These are phyloP conservation scores for Vicia villosa DNA, from an alignment of 306 rosid species.

Conservation along the genomic window DNA sequence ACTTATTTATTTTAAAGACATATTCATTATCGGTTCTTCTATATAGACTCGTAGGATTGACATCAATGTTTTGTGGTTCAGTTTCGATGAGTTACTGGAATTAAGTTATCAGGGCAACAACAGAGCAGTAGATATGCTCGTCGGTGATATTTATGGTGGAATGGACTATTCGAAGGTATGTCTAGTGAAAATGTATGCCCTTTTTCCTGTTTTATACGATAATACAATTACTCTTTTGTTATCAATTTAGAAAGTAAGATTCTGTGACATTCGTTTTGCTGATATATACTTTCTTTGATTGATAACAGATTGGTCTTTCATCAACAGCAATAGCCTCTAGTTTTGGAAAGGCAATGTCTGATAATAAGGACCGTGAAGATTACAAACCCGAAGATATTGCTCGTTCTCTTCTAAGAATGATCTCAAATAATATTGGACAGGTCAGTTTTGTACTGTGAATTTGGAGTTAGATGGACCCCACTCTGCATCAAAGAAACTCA, in stretches of 20 bases:
- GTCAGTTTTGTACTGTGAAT: slow-evolving; percentile 40
- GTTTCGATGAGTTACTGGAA: slow-evolving; percentile 95
- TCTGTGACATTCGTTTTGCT: slow-evolving; percentile 23
- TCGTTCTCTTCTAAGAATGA: slow-evolving; percentile 92
- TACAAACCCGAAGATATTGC: slow-evolving; percentile 87
- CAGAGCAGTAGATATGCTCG: slow-evolving; percentile 92
- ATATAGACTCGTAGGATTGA: slow-evolving; percentile 21
- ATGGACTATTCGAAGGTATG: slow-evolving; percentile 82
- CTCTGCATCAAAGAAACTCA: not conserved
- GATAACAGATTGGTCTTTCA: slow-evolving; percentile 76
- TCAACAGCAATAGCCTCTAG: slow-evolving; percentile 96
- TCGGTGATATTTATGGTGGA: slow-evolving; percentile 97
- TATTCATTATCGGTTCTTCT: slow-evolving; percentile 28
- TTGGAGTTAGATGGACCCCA: slow-evolving; percentile 5
- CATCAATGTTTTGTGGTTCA: slow-evolving; percentile 44
- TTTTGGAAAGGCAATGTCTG: slow-evolving; percentile 91
- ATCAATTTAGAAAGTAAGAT: slow-evolving; percentile 1
- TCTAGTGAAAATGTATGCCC: slow-evolving; percentile 24
- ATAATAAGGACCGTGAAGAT: slow-evolving; percentile 68
- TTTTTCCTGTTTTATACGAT: slow-evolving; percentile 24
- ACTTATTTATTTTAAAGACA: not conserved
- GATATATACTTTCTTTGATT: slow-evolving; percentile 27
- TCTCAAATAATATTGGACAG: slow-evolving; percentile 97
- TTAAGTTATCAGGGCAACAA: slow-evolving; percentile 88
- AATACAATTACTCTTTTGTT: slow-evolving; percentile 8